Conservation (phyloP, 129 eudicot species). For the Escallonia herrerae region DNA sequence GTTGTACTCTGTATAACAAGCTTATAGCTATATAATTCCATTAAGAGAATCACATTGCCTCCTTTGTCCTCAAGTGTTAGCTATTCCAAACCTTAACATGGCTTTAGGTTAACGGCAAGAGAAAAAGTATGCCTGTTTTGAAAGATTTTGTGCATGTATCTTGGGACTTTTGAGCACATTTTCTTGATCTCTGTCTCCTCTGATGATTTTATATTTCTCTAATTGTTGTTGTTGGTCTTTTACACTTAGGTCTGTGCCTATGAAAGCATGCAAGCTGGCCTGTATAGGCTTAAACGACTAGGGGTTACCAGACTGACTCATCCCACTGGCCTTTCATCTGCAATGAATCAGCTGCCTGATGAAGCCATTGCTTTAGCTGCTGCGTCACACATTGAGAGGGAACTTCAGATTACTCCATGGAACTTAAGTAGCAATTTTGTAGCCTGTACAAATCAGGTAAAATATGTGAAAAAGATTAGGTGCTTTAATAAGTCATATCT, state of each 20-base stretch:
- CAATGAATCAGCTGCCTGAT: conserved; percentile 96
- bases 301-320: conserved; percentile 79
- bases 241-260: conserved; percentile 67
- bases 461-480: no score
- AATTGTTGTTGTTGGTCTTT: background rate
- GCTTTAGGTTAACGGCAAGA: background rate
- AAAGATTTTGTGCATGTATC: background rate
- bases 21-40: background rate
- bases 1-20: no score
- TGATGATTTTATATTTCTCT: background rate
- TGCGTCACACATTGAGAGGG: conserved; percentile 97
- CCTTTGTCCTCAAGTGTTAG: background rate
- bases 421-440: conserved; percentile 90
- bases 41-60: background rate
- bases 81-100: background rate
- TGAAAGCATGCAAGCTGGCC: conserved; percentile 98
- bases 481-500: no score
- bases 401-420: conserved; percentile 97
- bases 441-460: conserved; percentile 90
- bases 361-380: conserved; percentile 98
- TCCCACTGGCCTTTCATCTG: conserved; percentile 79
- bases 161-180: background rate
- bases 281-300: conserved; percentile 77
- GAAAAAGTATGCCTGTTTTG: background rate
- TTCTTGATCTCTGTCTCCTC: background rate